Conservation (phyloP, 2,329 filamentous ascomycete species). For the Hymenoscyphus albidus region DNA sequence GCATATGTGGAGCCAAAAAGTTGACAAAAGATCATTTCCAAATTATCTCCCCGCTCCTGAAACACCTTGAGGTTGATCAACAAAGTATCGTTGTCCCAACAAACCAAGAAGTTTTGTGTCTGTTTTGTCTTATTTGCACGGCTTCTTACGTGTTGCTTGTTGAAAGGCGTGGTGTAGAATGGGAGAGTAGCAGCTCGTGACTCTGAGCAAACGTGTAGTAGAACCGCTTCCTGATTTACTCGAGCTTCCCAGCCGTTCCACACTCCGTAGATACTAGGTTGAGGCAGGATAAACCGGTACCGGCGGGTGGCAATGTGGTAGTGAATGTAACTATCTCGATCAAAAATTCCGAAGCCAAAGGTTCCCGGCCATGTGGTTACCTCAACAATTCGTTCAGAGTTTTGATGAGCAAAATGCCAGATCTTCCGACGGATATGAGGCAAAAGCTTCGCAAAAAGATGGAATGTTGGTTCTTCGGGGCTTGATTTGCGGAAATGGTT, state of each 20-base stretch:
- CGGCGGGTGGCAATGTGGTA: neutral
- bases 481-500: neutral
- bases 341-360: neutral
- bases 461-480: neutral
- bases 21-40: neutral
- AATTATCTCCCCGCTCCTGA: neutral
- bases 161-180: neutral
- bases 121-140: neutral
- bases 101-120: neutral
- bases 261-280: neutral
- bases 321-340: neutral
- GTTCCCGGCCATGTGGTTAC: neutral
- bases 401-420: neutral
- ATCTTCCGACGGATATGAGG: neutral
- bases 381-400: neutral
- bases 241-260: neutral
- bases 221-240: neutral
- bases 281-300: neutral
- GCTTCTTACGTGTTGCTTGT: neutral
- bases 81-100: neutral
- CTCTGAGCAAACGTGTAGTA: neutral
- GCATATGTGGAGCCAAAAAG: neutral
- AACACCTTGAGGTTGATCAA: constrained; percentile 1
- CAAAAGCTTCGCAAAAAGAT: neutral
- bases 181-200: neutral